Base-by-base conservation (phyloP, 495 filamentous ascomycete genomes). In the Tuber umbilicatum region DNA sequence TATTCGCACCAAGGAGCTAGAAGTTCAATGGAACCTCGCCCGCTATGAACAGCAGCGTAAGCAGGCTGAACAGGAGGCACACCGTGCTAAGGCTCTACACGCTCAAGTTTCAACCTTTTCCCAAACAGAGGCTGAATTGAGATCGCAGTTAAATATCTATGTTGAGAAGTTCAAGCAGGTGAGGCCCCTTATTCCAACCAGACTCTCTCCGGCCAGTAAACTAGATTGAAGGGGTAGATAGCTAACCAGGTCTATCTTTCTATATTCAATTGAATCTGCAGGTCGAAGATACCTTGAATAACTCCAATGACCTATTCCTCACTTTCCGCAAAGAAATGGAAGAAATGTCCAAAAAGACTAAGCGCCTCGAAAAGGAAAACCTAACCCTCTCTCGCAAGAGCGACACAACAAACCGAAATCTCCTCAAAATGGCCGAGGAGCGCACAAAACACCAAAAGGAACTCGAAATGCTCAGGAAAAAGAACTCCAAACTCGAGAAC, bases 81-180 rank as follows among this genome's bases (percentile, higher is more conserved):
- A 86, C 55, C 90, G 93, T 71, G 93, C 93, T 74, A 90, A 93
- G 55, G 90, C 93, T 76, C 85, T 99, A 43, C 97, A 92, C 74
- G 86, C 89, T 7, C 96, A 99, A 82, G 96, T 97, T 40, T 92
- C 93, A 60, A 97, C 96, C 0, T 98, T 98, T 83, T 93, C 94
- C 19, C 94, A 97, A 83, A 98, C 95, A 9, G 95, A 99, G 84
- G 90, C 90, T 40, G 95, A 99, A 80, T 86, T 99, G 71, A 87
- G 95, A 70, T 96, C 92, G 80, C 95, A 99, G 82, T 89, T 99
- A 78, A 98, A 97, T 83, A 95, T 98, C 78, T 99, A 99, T 78
- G 96, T 98, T 14, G 95, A 99, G 83, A 99, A 99, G 84, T 99
- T 98, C 85, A 98, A 98, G 85, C 95, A 99, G 92, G 95, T 97